Conservation (phyloP, 2,329 filamentous ascomycete species). For the Colletotrichum caudatum region DNA sequence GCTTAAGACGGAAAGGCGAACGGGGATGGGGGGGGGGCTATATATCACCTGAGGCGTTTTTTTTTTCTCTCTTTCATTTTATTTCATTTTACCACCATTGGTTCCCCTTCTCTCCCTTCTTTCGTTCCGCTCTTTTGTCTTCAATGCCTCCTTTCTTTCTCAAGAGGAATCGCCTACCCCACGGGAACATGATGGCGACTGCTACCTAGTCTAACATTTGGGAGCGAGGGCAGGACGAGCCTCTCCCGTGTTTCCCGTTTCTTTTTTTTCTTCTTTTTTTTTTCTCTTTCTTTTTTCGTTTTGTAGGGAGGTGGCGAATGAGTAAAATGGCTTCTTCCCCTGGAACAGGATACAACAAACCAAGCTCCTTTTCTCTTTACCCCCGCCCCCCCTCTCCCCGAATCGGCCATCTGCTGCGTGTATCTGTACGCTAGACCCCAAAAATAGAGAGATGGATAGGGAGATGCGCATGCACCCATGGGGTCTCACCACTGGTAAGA, state of each 20-base stretch:
- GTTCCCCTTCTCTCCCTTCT: neutral
- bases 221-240: no score
- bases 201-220: neutral
- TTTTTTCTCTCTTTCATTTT: neutral
- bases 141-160: neutral
- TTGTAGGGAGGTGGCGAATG: neutral
- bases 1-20: neutral
- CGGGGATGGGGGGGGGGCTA: neutral
- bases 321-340: neutral
- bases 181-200: neutral
- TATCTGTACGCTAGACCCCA: neutral
- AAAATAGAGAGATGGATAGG: neutral
- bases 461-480: no score
- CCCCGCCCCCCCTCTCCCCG: neutral
- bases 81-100: neutral
- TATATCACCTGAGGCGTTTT: neutral
- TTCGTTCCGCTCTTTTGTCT: neutral
- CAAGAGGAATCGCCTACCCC: neutral
- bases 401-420: neutral
- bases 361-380: neutral
- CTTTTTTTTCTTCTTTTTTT: neutral
- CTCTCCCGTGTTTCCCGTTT: neutral
- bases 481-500: neutral
- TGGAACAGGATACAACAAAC: no score
- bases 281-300: no score